Conservation (phyloP, 1,139 yeast species). For the Sugiyamaella pinicola region DNA sequence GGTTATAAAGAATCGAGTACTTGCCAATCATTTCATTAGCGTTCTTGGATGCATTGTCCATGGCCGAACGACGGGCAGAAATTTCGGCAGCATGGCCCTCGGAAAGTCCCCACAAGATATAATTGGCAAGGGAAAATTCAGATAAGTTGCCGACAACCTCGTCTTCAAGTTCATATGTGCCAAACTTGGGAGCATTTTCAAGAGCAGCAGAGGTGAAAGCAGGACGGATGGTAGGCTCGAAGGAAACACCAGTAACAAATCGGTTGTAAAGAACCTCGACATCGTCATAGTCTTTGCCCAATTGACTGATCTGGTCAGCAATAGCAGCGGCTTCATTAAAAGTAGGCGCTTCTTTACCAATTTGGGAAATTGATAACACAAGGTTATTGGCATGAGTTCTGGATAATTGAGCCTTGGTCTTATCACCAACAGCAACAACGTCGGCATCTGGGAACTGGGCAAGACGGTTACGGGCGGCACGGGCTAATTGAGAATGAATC, state of each 20-base stretch:
- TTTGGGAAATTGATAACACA: conserved; percentile 79
- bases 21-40: conserved; percentile 98
- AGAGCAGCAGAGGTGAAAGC: conserved; percentile 72
- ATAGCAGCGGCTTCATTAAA: conserved; percentile 87
- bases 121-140: conserved; percentile 89
- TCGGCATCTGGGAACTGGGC: conserved; percentile 71
- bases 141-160: conserved; percentile 57
- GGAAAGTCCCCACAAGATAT: conserved; percentile 88
- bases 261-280: conserved; percentile 85
- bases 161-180: conserved; percentile 81
- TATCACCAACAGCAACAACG: conserved; percentile 90
- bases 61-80: conserved; percentile 98
- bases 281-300: conserved; percentile 62
- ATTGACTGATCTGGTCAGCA: conserved; percentile 75
- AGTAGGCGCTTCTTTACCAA: conserved; percentile 96
- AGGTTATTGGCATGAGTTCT: conserved; percentile 77
- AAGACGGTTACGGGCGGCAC: conserved; percentile 74
- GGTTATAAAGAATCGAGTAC: conserved; percentile 96
- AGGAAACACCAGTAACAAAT: conserved; percentile 84
- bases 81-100: conserved; percentile 99
- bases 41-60: conserved; percentile 99
- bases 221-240: conserved; percentile 75
- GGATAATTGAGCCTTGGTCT: conserved; percentile 81
- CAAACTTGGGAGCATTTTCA: conserved; percentile 83
- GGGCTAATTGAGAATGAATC: conserved; percentile 91